Conservation (phyloP, 2,329 filamentous ascomycete genomes). For the Dactylella cylindrospora region DNA sequence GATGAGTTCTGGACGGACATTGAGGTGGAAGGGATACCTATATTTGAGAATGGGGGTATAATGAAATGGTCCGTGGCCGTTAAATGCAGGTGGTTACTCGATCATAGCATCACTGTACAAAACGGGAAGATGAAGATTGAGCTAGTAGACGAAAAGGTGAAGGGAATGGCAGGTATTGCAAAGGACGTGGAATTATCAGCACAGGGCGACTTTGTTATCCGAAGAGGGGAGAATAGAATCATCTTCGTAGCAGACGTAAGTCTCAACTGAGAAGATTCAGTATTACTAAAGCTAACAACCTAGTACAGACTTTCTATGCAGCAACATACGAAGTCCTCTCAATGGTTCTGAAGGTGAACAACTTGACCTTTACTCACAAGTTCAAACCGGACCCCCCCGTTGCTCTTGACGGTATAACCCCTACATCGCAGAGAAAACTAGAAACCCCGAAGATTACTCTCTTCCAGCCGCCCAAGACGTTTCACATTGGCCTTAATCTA, state of each 20-base stretch:
- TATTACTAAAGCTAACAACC: too few relatives aligned
- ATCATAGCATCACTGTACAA: conserved; percentile 68
- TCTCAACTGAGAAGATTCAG: too few relatives aligned
- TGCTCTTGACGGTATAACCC: conserved; percentile 4
- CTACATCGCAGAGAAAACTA: conserved; percentile 52
- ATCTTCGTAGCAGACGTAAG: conserved; percentile 25
- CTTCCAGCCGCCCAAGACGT: conserved; percentile 68
- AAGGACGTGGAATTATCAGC: conserved; percentile 68
- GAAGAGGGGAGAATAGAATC: conserved; percentile 55
- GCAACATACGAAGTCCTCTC: conserved; percentile 29
- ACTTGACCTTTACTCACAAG: conserved; percentile 39
- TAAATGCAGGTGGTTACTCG: conserved; percentile 69
- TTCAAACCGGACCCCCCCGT: conserved; percentile 36
- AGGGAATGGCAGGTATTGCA: conserved; percentile 55
- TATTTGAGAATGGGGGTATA: conserved; percentile 73
- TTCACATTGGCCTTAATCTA: conserved; percentile 66
- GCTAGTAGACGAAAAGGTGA: conserved; percentile 50
- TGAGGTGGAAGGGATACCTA: conserved; percentile 65
- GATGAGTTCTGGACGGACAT: conserved; percentile 72
- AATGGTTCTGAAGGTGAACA: conserved; percentile 21
- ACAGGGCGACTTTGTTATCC: conserved; percentile 55
- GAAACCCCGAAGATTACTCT: conserved; percentile 66
- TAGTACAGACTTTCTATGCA: conserved; percentile 34
- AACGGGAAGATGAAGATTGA: conserved; percentile 66
- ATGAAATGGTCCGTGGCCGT: conserved; percentile 66